These are phyloP conservation scores for Torulaspora maleeae DNA, from an alignment of 805 yeast species.

Conservation along the genomic window DNA sequence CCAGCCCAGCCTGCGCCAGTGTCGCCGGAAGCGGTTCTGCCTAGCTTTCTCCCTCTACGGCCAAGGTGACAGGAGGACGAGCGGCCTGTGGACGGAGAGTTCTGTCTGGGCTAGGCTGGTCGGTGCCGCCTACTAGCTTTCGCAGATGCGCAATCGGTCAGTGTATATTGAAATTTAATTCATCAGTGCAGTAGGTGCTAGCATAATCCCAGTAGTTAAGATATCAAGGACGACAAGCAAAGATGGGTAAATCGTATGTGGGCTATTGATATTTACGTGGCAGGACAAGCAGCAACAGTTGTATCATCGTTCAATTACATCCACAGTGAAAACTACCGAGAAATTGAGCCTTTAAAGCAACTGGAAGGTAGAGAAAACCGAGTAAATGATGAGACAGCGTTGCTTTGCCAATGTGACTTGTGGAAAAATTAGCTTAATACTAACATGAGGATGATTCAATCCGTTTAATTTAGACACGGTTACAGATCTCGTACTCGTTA, in stretches of 20 bases:
- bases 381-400: background rate
- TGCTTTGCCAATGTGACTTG: background rate
- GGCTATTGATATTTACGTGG: constrained; percentile 1
- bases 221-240: constrained; percentile 34
- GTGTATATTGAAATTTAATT: constrained; percentile 6
- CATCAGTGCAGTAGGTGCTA: background rate
- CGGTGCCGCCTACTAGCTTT: background rate
- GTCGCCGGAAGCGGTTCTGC: too few relatives aligned
- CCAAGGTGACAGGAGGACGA: background rate
- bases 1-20: too few relatives aligned
- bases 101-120: background rate
- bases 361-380: background rate
- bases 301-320: background rate
- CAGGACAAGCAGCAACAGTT: background rate
- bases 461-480: constrained; percentile 66
- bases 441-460: background rate
- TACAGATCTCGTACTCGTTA: constrained; percentile 99
- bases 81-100: background rate
- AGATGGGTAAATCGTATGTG: constrained; percentile 42
- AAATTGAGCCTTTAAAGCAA: background rate
- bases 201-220: constrained; percentile 2
- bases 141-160: background rate
- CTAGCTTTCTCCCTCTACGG: background rate
- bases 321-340: background rate
- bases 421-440: background rate